Conservation (phyloP, 257 asterid genomes). For the Solanum tarapatanum region DNA sequence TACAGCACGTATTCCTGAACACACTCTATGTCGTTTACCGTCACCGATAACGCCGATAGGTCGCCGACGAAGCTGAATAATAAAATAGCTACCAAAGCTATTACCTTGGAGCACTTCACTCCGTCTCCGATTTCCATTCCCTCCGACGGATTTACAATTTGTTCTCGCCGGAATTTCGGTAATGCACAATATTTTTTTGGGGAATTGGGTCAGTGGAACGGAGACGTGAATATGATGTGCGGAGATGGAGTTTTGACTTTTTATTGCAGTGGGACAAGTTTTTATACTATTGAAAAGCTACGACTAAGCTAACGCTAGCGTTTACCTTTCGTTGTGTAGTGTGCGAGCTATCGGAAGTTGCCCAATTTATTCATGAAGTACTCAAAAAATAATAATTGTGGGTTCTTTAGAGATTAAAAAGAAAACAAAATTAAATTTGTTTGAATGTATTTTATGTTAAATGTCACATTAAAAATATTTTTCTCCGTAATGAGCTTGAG, state of each 20-base stretch:
- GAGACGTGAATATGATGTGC: not conserved
- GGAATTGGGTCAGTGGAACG: not conserved
- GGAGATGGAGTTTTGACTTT: not conserved
- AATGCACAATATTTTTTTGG: not conserved
- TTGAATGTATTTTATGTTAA: too few species aligned
- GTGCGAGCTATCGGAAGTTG: not conserved
- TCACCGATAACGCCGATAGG: conserved; percentile 38
- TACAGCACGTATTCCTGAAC: conserved; percentile 68
- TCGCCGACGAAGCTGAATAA: conserved; percentile 26
- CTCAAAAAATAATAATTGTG: too few species aligned
- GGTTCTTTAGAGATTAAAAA: too few species aligned
- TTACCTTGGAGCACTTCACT: not conserved
- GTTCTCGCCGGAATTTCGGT: not conserved
- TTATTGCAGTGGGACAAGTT: not conserved
- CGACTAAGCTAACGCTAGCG: not conserved
- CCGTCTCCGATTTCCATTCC: not conserved
- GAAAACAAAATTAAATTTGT: too few species aligned
- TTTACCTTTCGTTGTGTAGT: fast-evolving
- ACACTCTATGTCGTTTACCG: conserved; percentile 67
- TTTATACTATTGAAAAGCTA: not conserved
- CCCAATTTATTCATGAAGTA: fast-evolving
- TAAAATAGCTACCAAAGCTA: conserved; percentile 17
- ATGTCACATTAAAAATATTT: too few species aligned
- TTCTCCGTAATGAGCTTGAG: too few species aligned
- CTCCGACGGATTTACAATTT: not conserved